These are phyloP conservation scores for Silene coronaria DNA, from an alignment of 179 eudicot species.

Conservation along the genomic window DNA sequence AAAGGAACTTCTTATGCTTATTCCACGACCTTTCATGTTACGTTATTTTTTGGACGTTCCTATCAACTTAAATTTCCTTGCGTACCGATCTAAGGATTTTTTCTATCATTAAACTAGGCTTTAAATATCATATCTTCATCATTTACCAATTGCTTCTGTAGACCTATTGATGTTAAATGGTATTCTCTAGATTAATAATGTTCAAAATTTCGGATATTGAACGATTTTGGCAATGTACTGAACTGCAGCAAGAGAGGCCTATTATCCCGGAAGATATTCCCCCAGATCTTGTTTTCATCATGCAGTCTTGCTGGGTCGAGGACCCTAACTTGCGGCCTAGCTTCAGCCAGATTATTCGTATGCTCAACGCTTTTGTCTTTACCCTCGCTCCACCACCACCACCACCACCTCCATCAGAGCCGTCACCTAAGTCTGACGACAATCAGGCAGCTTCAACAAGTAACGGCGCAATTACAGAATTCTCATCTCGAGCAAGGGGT, in stretches of 20 bases:
- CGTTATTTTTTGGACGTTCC: too few relatives aligned
- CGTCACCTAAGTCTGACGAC: neutral
- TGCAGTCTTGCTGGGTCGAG: constrained; percentile 96
- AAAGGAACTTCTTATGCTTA: too few relatives aligned
- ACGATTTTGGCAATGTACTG: neutral
- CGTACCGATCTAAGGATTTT: too few relatives aligned
- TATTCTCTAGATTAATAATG: neutral
- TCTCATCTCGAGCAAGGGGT: neutral
- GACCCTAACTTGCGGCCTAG: constrained; percentile 84
- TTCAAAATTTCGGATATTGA: neutral
- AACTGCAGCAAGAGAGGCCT: neutral
- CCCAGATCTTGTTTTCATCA: constrained; percentile 73
- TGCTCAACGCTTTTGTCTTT: constrained; percentile 61
- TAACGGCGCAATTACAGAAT: neutral
- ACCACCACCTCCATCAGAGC: neutral
- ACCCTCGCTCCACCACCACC: constrained; percentile 49
- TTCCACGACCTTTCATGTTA: too few relatives aligned
- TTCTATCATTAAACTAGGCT: neutral
- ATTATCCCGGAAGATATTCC: constrained; percentile 46
- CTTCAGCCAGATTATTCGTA: constrained; percentile 79
- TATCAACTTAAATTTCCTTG: too few relatives aligned
- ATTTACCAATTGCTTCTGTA: neutral
- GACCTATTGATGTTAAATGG: neutral
- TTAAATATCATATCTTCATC: neutral
- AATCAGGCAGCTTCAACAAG: neutral